Evolutionary conservation across 495 filamentous ascomycete genomes (phyloP).

Genomic region (Xylaria flabelliformis): DNA sequence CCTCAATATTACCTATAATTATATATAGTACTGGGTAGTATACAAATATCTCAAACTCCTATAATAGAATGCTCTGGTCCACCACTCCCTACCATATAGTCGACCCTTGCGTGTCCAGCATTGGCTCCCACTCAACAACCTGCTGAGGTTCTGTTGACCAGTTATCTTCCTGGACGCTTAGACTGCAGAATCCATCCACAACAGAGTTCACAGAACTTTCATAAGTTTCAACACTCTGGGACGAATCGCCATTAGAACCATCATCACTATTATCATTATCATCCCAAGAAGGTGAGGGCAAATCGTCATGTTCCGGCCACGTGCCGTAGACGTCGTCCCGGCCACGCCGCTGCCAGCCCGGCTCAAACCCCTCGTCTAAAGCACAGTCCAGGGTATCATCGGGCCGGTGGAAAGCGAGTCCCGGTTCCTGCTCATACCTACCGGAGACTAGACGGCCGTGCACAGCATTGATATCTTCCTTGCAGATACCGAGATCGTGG

Average conservation of each 20-base stretch:
- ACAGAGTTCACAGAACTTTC: background rate
- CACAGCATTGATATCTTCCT: background rate
- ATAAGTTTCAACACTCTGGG: background rate
- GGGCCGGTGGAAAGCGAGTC: constrained; percentile 1
- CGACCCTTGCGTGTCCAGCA: background rate
- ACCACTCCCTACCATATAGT: no score
- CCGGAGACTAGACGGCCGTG: background rate
- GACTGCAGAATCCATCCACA: background rate
- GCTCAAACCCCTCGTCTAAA: background rate
- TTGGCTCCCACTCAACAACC: background rate
- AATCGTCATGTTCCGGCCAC: background rate
- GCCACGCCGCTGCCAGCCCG: background rate
- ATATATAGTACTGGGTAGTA: background rate
- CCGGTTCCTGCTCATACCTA: constrained; percentile 1
- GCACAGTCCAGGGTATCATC: background rate
- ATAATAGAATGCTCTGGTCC: background rate
- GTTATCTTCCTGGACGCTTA: background rate
- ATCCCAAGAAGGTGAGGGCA: background rate
- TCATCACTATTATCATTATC: background rate
- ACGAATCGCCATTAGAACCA: background rate
- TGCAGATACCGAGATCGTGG: constrained; percentile 1
- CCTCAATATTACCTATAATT: background rate
- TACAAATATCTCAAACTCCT: background rate
- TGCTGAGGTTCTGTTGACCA: background rate
- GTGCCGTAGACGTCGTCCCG: background rate